phyloP scores from a whole-genome alignment of 371 early-diverging fungal species.

The Mucor sp. region DNA sequence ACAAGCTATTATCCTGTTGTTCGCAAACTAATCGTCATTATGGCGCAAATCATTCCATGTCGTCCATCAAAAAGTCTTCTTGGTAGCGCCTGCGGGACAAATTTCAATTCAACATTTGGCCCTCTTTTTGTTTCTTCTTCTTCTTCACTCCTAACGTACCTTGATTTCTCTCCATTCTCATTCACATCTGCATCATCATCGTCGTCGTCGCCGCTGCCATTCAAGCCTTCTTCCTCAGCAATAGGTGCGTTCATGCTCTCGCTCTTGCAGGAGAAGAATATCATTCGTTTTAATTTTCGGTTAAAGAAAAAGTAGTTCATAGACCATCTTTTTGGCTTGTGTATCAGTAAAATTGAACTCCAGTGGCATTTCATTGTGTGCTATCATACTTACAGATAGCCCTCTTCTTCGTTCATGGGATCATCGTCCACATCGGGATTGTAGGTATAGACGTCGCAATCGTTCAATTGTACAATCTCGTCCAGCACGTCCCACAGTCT shows the following conservation, averaged over 20 bases:
- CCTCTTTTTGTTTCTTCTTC: neutral
- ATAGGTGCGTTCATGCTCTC: slow-evolving; percentile 54
- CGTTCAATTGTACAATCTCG: slow-evolving; percentile 74
- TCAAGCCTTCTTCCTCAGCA: slow-evolving; percentile 29
- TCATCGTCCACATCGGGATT: slow-evolving; percentile 84
- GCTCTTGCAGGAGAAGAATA: slow-evolving; percentile 86
- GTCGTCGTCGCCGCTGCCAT: slow-evolving; percentile 27
- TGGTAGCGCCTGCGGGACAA: slow-evolving; percentile 27
- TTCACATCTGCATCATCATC: neutral
- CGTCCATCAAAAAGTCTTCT: slow-evolving; percentile 46
- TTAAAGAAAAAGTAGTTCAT: slow-evolving; percentile 96
- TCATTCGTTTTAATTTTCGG: slow-evolving; percentile 83
- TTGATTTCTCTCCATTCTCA: slow-evolving; percentile 2
- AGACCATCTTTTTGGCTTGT: slow-evolving; percentile 74
- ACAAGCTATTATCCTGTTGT: neutral
- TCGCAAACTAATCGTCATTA: slow-evolving; percentile 8
- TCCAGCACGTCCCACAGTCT: slow-evolving; percentile 86
- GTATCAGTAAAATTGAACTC: neutral
- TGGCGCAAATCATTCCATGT: slow-evolving; percentile 35
- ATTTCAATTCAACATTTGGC: neutral
- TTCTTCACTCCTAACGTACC: slow-evolving; percentile 5
- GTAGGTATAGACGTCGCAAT: slow-evolving; percentile 89
- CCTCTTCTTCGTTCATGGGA: slow-evolving; percentile 88
- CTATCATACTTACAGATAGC: slow-evolving; percentile 51
- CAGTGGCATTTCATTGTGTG: neutral